Base-by-base conservation (phyloP, 2,329 filamentous ascomycete genomes). In the Coniochaeta sp. region DNA sequence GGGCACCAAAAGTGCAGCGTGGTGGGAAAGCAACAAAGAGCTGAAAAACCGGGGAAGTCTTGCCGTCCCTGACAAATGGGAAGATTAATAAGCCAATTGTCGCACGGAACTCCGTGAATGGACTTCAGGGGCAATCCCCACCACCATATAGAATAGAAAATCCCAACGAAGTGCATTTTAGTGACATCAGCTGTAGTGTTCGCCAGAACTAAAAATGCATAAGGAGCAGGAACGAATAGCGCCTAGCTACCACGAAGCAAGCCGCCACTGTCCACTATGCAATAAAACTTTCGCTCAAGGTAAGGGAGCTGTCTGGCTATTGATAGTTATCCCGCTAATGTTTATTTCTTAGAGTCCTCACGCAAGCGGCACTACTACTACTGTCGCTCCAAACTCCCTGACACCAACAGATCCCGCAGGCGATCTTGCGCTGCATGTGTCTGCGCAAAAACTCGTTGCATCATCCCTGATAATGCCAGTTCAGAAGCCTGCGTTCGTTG, bases 281-380 rank as follows among this genome's bases (percentile, higher is more conserved):
- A 45, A 6, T 5, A 45, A 16, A 45, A 24, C 20, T 10, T 45
- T 45, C 13, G 40, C 40, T 45, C 40, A 27, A 26, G 40, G 40
- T 45, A 27, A 16, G 40, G n/a, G 20, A 45, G 20, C 14, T 27
- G 14, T 26, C 40, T 24, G 24, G 18, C n/a, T n/a, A n/a, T n/a
- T n/a, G n/a, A n/a, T n/a, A n/a, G n/a, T n/a, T n/a, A n/a, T n/a
- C n/a, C n/a, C n/a, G 26, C 46, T 48, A 31, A 48, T 48, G 26
- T 27, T 4, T 27, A 26, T 45, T 27, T n/a, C n/a, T 46, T 52
- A 53, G 51, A 50, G 33, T 46, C 51, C 27, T 50, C 47, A 46
- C 24, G 35, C 3, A 53, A 53, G 38, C 46, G 51, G 9, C 51
- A 53, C 28, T 45, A 53, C 38, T 53, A 53, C 26, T 53, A 53